Conservation (phyloP, 78 protist species). For the Dictyostelium discoideum region dicty_2.7 NC_007091.3:3114501-3115000, state of each 20-base stretch:
- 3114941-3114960: background rate
- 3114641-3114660: background rate
- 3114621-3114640: background rate
- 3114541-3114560: background rate
- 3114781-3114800: background rate
- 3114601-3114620: background rate
- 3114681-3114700: background rate
- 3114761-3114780: background rate
- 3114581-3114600: background rate
- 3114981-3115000: conserved; percentile 15
- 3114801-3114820: background rate
- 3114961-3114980: background rate
- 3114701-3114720: too few species aligned
- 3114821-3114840: background rate
- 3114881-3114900: too few species aligned
- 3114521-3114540: background rate
- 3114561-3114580: background rate
- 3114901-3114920: conserved; percentile 3
- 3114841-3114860: background rate
- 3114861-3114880: background rate
- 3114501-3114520: background rate
- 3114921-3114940: background rate
- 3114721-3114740: background rate
- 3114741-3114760: background rate
- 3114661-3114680: background rate